Base-by-base conservation (phyloP, 1,284 basidiomycete species). In the Fomitopsis schrenkii region DNA sequence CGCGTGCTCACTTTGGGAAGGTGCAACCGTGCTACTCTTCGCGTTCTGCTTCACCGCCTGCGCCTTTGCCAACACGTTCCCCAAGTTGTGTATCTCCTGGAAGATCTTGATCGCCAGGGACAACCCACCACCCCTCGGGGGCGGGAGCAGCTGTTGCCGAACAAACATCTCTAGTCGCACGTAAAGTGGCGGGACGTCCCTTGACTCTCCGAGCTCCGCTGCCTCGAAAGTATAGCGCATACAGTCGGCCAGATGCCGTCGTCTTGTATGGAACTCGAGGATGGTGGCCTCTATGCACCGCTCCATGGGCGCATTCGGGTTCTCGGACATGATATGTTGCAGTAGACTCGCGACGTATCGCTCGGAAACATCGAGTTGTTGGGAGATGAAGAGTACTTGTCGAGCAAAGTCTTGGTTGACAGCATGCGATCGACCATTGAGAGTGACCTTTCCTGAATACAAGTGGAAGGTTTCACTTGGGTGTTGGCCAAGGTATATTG, bases 361-460 rank as follows among this genome's bases (percentile, higher is more conserved):
- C 75, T 95, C 92, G 5, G 92, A 94, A 65, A 84, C 86, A 68
- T 85, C 80, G 59, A 95, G 85, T 61, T 91, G 85, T 68, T 89
- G 84, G 0, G 92, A 84, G 58, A 94, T 81, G 72, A 91, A 91
- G 62, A 88, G 72, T 61, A 82, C 84, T 70, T 93, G 91, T 59
- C 83, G 83, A n/a, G 83, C 84, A 73, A 89, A 93, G 71, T 91
- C 88, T 36, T 79, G 73, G 70, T 91, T 93, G 65, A 90, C 81
- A 3, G 82, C 84, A 56, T 89, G 79, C 28, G 82, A 76, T 67
- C 80, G 82, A 52, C 87, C 88, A 57, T 86, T 74, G 22, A 90
- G 76, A 0, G 76, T 72, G 26, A 82, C 82, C 73, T 82, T 88
- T 62, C 90, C 90, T 92, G 67, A 5, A 40, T 55, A 53, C 41